phyloP scores from a whole-genome alignment of 1,284 basidiomycete genomes.

The Tilletia caries region DNA sequence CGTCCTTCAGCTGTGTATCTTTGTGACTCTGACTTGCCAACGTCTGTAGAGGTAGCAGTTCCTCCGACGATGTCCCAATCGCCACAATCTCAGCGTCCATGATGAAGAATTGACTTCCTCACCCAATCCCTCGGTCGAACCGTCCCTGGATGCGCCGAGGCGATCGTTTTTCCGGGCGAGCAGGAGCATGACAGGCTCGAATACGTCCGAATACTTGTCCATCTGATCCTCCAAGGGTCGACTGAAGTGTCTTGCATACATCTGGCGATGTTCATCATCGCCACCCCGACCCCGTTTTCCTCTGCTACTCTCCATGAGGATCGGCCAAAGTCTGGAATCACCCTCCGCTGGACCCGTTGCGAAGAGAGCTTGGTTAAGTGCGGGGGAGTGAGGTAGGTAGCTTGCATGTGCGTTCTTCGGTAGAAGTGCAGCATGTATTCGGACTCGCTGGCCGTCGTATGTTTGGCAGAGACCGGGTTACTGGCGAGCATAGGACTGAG shows the following conservation, averaged over 20 bases:
- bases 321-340: background rate
- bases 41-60: slow-evolving; percentile 49
- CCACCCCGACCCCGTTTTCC: slow-evolving; percentile 42
- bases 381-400: background rate
- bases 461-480: slow-evolving; percentile 75
- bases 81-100: slow-evolving; percentile 71
- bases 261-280: slow-evolving; percentile 24
- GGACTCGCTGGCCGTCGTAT: slow-evolving; percentile 84
- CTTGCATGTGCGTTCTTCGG: background rate
- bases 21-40: slow-evolving; percentile 41
- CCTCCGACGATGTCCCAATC: slow-evolving; percentile 29
- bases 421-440: slow-evolving; percentile 65
- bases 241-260: slow-evolving; percentile 72
- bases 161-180: slow-evolving; percentile 22
- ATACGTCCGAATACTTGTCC: slow-evolving; percentile 80
- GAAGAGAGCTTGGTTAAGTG: background rate
- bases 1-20: slow-evolving; percentile 40
- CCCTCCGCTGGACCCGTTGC: background rate
- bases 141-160: slow-evolving; percentile 10
- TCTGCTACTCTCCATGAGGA: slow-evolving; percentile 17
- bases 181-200: slow-evolving; percentile 55
- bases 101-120: slow-evolving; percentile 67
- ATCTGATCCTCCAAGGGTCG: slow-evolving; percentile 91
- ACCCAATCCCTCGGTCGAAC: background rate
- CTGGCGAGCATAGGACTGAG: slow-evolving; percentile 59